Base-by-base conservation (phyloP, 202 grass and related monocot genomes). In the Schoenoplectus tabernaemontani region DNA sequence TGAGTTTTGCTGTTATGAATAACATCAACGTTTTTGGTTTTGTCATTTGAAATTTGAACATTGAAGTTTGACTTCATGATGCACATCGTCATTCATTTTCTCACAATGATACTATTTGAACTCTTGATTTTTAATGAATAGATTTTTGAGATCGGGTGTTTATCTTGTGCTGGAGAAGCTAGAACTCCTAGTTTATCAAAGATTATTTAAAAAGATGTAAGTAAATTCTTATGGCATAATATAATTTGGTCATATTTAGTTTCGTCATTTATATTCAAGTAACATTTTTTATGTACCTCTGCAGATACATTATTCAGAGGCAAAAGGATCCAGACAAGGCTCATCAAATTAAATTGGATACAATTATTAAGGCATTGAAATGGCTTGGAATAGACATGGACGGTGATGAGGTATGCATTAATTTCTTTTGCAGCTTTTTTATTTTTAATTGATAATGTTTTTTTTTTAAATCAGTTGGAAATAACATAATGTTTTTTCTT, bases 171-270 rank as follows among this genome's bases (percentile, higher is more conserved):
- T 96, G 87, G 96, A 96, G 83, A 99, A 99, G 82, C 90, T 99
- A 4, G 96, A 99, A 64, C 90, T 93, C 67, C 86, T 85, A 61
- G 96, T 99, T 64, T 96, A 91, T 84, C 92, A 94, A 83, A 99
- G 88, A 99, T 82, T 91, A 81, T 82, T 99, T 43, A 99, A 96
- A 87, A 99, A 96, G 83, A 96, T 99, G 96, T 95, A 87, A 92
- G 91, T 86, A 39, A 42, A 58, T 4, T 19, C 32, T 82, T 7
- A 71, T 30, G 38, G 26, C 36, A 59, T 39, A 41, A 43, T 87
- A 16, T 58, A 17, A 33, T 64, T 2, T 64, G 19, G 5, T n/a
- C n/a, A n/a, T n/a, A n/a, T n/a, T n/a, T n/a, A n/a, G n/a, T n/a
- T n/a, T n/a, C n/a, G n/a, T 53, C 47, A 1, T 65, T 42, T 58